These are phyloP conservation scores for Sphagnum magellanicum DNA, from an alignment of 228 moss, liverwort and hornwort species.

Conservation along the genomic window DNA sequence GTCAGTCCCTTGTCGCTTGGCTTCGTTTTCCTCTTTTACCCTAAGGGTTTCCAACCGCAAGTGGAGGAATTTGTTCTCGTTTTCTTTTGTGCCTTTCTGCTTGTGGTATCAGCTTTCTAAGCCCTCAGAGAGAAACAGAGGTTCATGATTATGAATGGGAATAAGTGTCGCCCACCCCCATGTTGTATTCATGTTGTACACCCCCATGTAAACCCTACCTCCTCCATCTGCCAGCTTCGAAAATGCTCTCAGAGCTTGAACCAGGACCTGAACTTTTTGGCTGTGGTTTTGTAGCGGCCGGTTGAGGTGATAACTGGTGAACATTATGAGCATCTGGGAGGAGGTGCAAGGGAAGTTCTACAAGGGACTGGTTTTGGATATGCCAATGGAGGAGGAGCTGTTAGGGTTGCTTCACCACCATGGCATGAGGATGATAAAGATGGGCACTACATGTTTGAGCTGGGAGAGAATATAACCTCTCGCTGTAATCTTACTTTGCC, in stretches of 20 bases:
- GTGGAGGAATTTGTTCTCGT: conserved; percentile 1
- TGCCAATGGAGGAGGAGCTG: conserved; percentile 26
- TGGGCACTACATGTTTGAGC: conserved; percentile 99
- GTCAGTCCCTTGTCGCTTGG: conserved; percentile 23
- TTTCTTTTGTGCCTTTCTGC: conserved; percentile 6
- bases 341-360: too few species aligned
- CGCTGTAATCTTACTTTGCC: conserved; percentile 99
- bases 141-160: conserved; percentile 17
- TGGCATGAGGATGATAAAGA: conserved; percentile 99
- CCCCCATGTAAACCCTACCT: too few species aligned
- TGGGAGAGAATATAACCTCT: conserved; percentile 99
- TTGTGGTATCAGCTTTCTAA: conserved; percentile 1
- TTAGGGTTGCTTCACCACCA: conserved; percentile 87
- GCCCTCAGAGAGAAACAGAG: not conserved
- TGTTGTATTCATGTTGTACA: too few species aligned
- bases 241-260: too few species aligned
- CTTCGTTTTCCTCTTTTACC: not conserved
- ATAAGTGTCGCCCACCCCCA: conserved; percentile 1
- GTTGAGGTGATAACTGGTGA: conserved; percentile 1
- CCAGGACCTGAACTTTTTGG: too few species aligned
- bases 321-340: too few species aligned
- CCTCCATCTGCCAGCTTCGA: not conserved
- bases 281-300: not conserved
- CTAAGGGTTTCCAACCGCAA: not conserved
- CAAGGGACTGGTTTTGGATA: too few species aligned